Base-by-base conservation (phyloP, 2,329 filamentous ascomycete genomes). In the Diplocarpon rosae region DNA sequence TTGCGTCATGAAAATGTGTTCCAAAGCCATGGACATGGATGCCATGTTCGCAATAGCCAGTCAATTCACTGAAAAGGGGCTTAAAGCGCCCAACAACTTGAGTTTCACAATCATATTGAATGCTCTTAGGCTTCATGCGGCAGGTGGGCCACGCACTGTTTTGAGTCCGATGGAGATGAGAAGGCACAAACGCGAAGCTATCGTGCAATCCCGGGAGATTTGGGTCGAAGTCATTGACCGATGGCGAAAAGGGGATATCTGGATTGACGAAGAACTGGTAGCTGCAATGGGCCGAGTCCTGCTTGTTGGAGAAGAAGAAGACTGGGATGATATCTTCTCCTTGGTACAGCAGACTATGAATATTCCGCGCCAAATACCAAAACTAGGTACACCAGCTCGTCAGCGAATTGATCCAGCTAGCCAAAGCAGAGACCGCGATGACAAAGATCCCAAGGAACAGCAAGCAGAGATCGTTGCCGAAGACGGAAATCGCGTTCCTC, bases 71-170 rank as follows among this genome's bases (percentile, higher is more conserved):
- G 73, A 80, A 12, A 66, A 62, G 9, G 82, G 78, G 0, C 60
- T 72, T 0, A 73, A 76, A 28, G 68, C 79, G 14, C 80, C 89
- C 3, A 76, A 93, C 63, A 64, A 69, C 52, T 56, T 75, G 43
- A 95, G 90, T 0, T 98, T 87, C 59, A 85, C 84, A 1, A 88
- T 78, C 37, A 83, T 98, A 49, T 62, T 98, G 41, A 84, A 88
- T 56, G 85, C 83, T 2, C 72, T 96, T 39, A 75, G 78, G 38
- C 63, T 68, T 35, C 61, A 69, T 31, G 62, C 66, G 10, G 59
- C 59, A 55, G 20, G 24, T 17, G 45, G 48, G 33, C 27, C 50
- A 48, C 33, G 60, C 56, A 45, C 37, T 37, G 24, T 49, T 58
- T 40, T 56, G 57, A 48, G 54, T 55, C 58, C 51, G 9, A 47